Evolutionary conservation across 2,329 filamentous ascomycete genomes (phyloP), one percentile per base, ranked within the genome.

Genomic region (Leptographium galeiforme): DNA sequence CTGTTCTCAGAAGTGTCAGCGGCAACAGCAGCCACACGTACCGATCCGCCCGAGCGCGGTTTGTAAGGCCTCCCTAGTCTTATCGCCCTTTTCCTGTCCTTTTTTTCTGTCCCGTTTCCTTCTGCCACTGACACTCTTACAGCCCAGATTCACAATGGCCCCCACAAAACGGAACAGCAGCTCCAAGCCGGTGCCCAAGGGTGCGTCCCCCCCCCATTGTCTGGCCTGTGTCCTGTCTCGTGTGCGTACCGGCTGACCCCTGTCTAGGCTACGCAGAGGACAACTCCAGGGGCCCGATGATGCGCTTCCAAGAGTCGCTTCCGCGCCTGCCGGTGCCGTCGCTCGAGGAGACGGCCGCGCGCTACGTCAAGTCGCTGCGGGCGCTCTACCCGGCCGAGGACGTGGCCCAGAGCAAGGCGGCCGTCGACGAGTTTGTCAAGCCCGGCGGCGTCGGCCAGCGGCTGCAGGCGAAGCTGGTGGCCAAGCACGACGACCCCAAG

Each of bases 381-480:
- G 85, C 88, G 25, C 74, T 94, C 39, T 77, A 91, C 56, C 83
- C 79, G 44, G 68, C 77, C 40, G 68, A 72, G 61, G 87, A 93
- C 68, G 83, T 82, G 61, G 81, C 84, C 62, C 71, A 74, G 55
- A 90, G 85, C 65, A 85, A 87, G 67, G 85, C 86, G 64, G 90
- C 88, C 36, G 89, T 98, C 39, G 77, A 87, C 57, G 88, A 90
- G 8, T 97, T 98, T 69, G 73, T 95, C 61, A 83, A 84, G 61
- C 88, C 91, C n/a, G 89, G 88, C 54, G 88, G 89, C 41, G 75
- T 84, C 51, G 93, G 91, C 57, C 78, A 84, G 67, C 81, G 81
- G 63, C 82, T 98, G 45, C 93, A 98, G 73, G 85, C 95, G 66
- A 87, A 91, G 68, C 76, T 98, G 59, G 63, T 91, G 51, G 88